Evolutionary conservation across 352 stramenopile species (phyloP).

Genomic region (Globisporangium splendens): DNA sequence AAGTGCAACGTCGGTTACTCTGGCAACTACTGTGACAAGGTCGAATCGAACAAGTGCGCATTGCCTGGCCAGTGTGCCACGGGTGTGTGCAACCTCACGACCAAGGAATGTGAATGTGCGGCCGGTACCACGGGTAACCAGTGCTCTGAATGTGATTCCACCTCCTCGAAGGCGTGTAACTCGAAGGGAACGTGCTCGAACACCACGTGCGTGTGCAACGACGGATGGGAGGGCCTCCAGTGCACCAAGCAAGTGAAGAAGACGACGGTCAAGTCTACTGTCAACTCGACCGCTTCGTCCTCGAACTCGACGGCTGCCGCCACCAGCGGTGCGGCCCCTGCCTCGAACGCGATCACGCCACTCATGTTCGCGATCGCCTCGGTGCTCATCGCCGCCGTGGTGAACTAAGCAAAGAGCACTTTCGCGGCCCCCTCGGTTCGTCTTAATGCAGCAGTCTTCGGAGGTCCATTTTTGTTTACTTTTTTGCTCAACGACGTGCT

Average conservation of each 20-base stretch:
- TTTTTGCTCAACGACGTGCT: too few species aligned
- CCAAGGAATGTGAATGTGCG: constrained; percentile 57
- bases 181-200: constrained; percentile 52
- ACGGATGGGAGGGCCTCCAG: constrained; percentile 61
- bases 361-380: constrained; percentile 24
- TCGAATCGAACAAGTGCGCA: constrained; percentile 76
- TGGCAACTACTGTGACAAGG: constrained; percentile 43
- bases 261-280: constrained; percentile 17
- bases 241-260: constrained; percentile 67
- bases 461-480: too few species aligned
- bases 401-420: constrained; percentile 7
- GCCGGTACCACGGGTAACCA: constrained; percentile 62
- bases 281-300: constrained; percentile 11
- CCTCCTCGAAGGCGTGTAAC: constrained; percentile 53
- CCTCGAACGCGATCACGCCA: constrained; percentile 20
- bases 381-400: constrained; percentile 28
- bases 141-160: constrained; percentile 68
- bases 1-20: constrained; percentile 76
- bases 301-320: constrained; percentile 16
- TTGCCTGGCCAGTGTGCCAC: constrained; percentile 64
- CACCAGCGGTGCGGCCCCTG: constrained; percentile 10
- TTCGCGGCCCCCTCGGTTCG: too few species aligned
- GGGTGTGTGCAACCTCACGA: constrained; percentile 67
- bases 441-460: too few species aligned
- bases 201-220: constrained; percentile 49